These are phyloP conservation scores for Xylariaceae sp. DNA, from an alignment of 2,329 filamentous ascomycete genomes.

Conservation along the genomic window DNA sequence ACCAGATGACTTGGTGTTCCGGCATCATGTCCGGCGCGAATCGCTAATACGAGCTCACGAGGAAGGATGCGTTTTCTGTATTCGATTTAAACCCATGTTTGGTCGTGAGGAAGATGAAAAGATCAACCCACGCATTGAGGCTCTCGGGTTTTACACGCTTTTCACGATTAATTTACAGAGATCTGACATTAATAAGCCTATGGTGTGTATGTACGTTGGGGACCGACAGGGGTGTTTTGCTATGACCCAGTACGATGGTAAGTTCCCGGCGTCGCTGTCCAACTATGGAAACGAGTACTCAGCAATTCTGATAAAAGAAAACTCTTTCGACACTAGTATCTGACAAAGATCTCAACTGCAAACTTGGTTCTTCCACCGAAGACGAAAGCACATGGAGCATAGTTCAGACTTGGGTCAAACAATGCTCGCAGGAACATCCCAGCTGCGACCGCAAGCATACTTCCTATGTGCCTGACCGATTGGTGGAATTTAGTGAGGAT, in stretches of 20 bases:
- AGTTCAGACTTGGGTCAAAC: neutral
- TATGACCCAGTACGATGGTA: slow-evolving; percentile 1
- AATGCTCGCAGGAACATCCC: neutral
- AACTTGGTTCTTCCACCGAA: neutral
- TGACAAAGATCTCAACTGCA: neutral
- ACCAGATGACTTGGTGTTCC: slow-evolving; percentile 6
- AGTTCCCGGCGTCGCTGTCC: neutral
- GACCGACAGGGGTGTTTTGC: neutral
- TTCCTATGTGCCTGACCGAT: neutral
- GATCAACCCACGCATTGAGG: neutral
- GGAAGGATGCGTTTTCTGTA: slow-evolving; percentile 8
- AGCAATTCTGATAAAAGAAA: too few relatives aligned
- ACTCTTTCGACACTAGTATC: neutral
- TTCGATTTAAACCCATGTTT: neutral
- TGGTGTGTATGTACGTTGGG: neutral
- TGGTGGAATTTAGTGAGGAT: neutral
- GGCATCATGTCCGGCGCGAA: slow-evolving; percentile 3
- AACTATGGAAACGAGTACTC: too few relatives aligned
- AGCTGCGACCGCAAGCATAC: neutral
- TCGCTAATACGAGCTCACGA: neutral
- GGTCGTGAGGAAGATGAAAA: neutral
- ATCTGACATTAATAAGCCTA: neutral
- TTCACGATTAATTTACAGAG: neutral
- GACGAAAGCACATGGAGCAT: neutral
- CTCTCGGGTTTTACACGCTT: neutral